These are phyloP conservation scores for Euptelea pleiosperma DNA, from an alignment of 164 flowering plant species.

Conservation along the genomic window DNA sequence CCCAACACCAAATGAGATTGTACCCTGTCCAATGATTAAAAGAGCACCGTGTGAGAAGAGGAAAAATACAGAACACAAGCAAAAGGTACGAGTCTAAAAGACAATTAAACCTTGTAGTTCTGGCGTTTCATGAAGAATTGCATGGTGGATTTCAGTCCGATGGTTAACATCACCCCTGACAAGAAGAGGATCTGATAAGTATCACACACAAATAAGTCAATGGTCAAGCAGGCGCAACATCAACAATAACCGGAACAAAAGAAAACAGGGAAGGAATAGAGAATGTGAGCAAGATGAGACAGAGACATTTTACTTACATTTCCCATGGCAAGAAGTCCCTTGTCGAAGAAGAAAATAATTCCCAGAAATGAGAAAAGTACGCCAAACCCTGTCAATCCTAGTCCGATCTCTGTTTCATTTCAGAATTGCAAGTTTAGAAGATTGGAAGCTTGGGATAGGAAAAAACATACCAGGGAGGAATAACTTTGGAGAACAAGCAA, in stretches of 20 bases:
- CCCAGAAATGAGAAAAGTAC: slow-evolving; percentile 85
- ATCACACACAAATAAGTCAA: slow-evolving; percentile 19
- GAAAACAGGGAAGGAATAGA: background rate
- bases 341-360: slow-evolving; percentile 80
- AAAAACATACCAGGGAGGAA: background rate
- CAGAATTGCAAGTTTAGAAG: slow-evolving; percentile 6
- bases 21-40: slow-evolving; percentile 54
- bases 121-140: slow-evolving; percentile 90
- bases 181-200: slow-evolving; percentile 82
- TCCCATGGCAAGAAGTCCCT: slow-evolving; percentile 96
- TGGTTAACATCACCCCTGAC: slow-evolving; percentile 88
- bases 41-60: background rate
- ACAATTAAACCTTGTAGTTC: slow-evolving; percentile 58
- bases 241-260: slow-evolving; percentile 8
- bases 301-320: slow-evolving; percentile 54
- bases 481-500: background rate
- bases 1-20: slow-evolving; percentile 80
- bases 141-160: slow-evolving; percentile 83
- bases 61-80: background rate
- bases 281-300: background rate
- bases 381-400: slow-evolving; percentile 94
- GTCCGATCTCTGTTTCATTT: slow-evolving; percentile 78
- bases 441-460: background rate
- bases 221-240: slow-evolving; percentile 18
- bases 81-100: background rate